Percentiles rank a stretch among this genome's conserved stretches.
phyloP scores from a whole-genome alignment of 345 rosid species.

The Geranium rotundifolium region DNA sequence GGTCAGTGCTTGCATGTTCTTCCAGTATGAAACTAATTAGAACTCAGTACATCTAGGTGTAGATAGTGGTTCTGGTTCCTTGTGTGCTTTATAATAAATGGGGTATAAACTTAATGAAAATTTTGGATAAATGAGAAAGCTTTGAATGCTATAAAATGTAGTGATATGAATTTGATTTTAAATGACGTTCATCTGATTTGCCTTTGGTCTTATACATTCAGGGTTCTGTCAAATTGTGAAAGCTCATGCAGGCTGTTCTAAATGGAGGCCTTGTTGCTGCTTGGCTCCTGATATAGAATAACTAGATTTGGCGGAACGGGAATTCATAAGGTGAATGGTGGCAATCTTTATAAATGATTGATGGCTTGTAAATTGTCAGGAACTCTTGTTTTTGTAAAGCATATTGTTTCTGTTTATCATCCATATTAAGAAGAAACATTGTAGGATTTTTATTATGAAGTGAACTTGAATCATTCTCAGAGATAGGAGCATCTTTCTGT shows the following conservation, averaged over 20 bases:
- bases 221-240: slow-evolving; percentile 2
- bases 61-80: too few species aligned
- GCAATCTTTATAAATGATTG: slow-evolving; percentile 9
- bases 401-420: slow-evolving; percentile 4
- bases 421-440: slow-evolving; percentile 8
- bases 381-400: slow-evolving; percentile 24
- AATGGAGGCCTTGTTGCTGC: slow-evolving; percentile 10
- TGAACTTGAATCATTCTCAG: neutral
- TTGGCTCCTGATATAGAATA: slow-evolving; percentile 12
- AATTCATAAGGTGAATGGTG: slow-evolving; percentile 9
- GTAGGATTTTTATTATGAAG: neutral
- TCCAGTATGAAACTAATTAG: too few species aligned
- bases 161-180: too few species aligned
- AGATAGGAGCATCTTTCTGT: neutral
- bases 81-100: too few species aligned
- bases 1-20: too few species aligned
- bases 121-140: neutral
- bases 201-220: neutral
- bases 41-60: too few species aligned
- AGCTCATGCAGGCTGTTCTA: slow-evolving; percentile 4
- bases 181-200: neutral
- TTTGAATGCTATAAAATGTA: neutral
- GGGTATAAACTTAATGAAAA: too few species aligned
- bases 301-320: slow-evolving; percentile 6
- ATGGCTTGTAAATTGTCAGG: slow-evolving; percentile 16